Base-by-base conservation (phyloP, 345 rosid species). In the Streptanthus diversifolius region DNA sequence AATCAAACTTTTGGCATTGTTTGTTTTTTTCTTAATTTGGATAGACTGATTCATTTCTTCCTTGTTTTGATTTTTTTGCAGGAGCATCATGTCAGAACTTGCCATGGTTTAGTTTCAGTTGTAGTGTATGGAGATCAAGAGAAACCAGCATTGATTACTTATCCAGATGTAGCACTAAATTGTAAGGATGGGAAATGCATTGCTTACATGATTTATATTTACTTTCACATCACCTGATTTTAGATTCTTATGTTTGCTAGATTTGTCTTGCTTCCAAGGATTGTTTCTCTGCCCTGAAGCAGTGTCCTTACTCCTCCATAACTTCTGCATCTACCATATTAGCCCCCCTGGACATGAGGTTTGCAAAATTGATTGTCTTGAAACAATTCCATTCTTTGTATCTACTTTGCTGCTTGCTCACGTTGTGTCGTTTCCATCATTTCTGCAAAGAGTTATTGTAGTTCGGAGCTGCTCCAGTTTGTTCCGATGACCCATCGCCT, bases 281-380 rank as follows among this genome's bases (percentile, higher is more conserved):
- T 81, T 95, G 73, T 88, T 95, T 74, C 91, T 90, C 68, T 95
- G 95, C 82, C 93, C 93, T 19, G 97, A 95, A 81, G 93, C 95
- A 9, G 84, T 87, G 36, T 88, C 97, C 10, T 83, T 95, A 83
- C 84, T 95, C 44, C 92, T 90, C 12, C 96, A 91, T 81, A 95
- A 91, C 80, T 95, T 95, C 82, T 95, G 97, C 84, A 83, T 91
- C 52, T 95, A 95, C 79, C 99, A 95, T 73, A 87, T 95, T 49
- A 86, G 91, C 66, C 99, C 99, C 30, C 96, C 99, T 22, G 99
- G 99, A 43, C 99, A 95, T 58, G 97, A 95, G 96, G 97, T 91
- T 76, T 71, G 91, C 76, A 61, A 80, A 63, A 73, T 59, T 74
- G 69, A 68, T 71, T 65, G 47, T 66, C 80, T 70, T 79, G 32